Evolutionary conservation across 306 rosid genomes (phyloP).

Genomic region (Prunus kanzakura): DNA sequence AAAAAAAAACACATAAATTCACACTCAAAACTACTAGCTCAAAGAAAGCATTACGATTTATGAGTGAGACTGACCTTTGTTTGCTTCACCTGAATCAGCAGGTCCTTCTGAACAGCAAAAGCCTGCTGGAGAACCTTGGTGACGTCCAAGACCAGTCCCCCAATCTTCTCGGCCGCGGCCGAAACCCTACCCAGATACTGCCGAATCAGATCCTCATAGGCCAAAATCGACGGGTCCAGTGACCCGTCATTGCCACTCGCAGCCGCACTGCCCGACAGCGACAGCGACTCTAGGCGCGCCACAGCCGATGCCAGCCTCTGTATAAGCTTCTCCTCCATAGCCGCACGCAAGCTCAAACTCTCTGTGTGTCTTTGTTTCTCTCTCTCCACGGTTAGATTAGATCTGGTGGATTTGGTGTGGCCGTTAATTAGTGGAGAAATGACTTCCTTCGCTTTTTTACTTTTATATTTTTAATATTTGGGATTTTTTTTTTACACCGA

Average conservation of each 20-base stretch:
- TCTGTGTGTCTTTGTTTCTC: not conserved
- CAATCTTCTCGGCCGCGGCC: conserved; percentile 71
- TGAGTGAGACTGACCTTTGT: conserved; percentile 53
- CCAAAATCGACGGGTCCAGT: conserved; percentile 62
- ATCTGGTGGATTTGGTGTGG: conserved; percentile 30
- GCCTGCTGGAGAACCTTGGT: conserved; percentile 60
- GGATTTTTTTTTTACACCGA: conserved; percentile 25
- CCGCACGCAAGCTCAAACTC: conserved; percentile 1
- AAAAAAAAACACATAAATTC: not conserved
- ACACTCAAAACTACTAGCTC: not conserved
- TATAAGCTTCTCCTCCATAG: conserved; percentile 74
- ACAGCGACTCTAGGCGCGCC: conserved; percentile 63
- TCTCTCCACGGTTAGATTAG: conserved; percentile 19
- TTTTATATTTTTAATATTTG: not conserved
- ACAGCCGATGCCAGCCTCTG: conserved; percentile 87
- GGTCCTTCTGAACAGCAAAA: conserved; percentile 65
- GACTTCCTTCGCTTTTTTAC: not conserved
- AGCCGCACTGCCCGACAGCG: conserved; percentile 29
- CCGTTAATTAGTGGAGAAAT: conserved; percentile 16
- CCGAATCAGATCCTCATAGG: conserved; percentile 58
- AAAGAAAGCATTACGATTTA: not conserved
- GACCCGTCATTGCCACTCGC: conserved; percentile 27
- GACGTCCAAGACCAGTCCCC: conserved; percentile 66
- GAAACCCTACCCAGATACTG: conserved; percentile 49
- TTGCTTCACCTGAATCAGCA: conserved; percentile 57